A percentile compares a stretch with the other conserved stretches of the same genome.
phyloP scores from a whole-genome alignment of 306 rosid genomes.

The Dalbergia cultrata region DNA sequence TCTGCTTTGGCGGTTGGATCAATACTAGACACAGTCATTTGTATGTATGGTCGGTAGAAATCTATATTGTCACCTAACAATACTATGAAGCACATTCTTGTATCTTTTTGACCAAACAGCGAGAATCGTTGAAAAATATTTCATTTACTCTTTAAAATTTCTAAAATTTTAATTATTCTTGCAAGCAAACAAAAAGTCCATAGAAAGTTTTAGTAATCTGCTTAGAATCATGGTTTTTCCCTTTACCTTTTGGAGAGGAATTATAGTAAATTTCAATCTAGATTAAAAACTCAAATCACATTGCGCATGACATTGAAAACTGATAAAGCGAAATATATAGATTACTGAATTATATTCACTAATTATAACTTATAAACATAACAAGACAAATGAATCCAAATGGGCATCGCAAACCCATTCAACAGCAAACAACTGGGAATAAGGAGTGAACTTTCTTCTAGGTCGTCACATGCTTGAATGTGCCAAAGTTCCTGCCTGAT shows the following conservation, averaged over 20 bases:
- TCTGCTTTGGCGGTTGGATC: conserved; percentile 20
- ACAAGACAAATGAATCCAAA: too few species aligned
- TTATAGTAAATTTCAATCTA: conserved; percentile 23
- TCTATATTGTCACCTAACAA: conserved; percentile 14
- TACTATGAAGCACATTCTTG: conserved; percentile 28
- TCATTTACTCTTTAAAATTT: background rate
- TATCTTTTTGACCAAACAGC: conserved; percentile 38
- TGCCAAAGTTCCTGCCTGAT: too few species aligned
- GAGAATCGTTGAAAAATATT: conserved; percentile 15
- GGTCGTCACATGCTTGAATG: too few species aligned
- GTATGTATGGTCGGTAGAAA: conserved; percentile 35
- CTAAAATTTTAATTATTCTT: conserved; percentile 17
- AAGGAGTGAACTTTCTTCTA: too few species aligned
- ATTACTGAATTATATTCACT: conserved; percentile 18
- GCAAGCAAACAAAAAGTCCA: background rate
- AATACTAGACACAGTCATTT: conserved; percentile 29
- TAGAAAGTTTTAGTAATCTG: background rate
- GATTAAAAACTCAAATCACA: conserved; percentile 26
- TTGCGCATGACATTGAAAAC: background rate
- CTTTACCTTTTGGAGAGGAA: conserved; percentile 9
- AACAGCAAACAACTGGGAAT: too few species aligned
- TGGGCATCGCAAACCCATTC: too few species aligned
- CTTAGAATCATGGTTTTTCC: conserved; percentile 16
- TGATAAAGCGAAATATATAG: conserved; percentile 8
- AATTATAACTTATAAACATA: too few species aligned